Conservation (phyloP, 1,284 basidiomycete genomes). For the Ustilago xerochloae region DNA sequence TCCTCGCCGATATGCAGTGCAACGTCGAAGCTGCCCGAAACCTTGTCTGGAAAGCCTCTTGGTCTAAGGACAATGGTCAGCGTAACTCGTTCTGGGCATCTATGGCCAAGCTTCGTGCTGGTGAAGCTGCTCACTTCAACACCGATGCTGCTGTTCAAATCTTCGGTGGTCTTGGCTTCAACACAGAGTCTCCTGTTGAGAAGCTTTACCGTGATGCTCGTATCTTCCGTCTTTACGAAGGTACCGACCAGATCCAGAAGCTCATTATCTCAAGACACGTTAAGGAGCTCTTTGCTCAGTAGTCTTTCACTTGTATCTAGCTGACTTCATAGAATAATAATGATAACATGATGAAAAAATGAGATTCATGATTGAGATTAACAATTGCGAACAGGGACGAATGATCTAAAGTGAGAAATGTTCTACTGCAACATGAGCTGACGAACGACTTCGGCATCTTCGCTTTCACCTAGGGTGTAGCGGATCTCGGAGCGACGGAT, state of each 20-base stretch:
- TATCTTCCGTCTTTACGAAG: conserved; percentile 65
- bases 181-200: conserved; percentile 73
- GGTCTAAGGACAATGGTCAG: conserved; percentile 71
- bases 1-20: conserved; percentile 74
- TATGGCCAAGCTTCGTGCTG: conserved; percentile 72
- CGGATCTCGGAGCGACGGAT: conserved; percentile 67
- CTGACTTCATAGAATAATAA: too few relatives aligned
- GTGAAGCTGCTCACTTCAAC: conserved; percentile 58
- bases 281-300: conserved; percentile 59
- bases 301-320: too few relatives aligned
- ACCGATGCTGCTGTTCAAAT: conserved; percentile 70
- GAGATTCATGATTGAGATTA: too few relatives aligned
- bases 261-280: conserved; percentile 63
- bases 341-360: too few relatives aligned
- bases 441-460: conserved; percentile 32
- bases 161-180: conserved; percentile 72
- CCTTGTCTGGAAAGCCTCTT: conserved; percentile 72
- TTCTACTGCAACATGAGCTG: conserved; percentile 34
- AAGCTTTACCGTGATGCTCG: conserved; percentile 71
- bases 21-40: conserved; percentile 70
- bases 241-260: conserved; percentile 64
- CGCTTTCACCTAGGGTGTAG: conserved; percentile 69
- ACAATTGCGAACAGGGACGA: neutral
- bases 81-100: conserved; percentile 73
- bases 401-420: neutral